Percentiles rank a stretch among this genome's conserved stretches.
phyloP scores from a whole-genome alignment of 208 protist genomes.

The Crithidia brevicula region DNA sequence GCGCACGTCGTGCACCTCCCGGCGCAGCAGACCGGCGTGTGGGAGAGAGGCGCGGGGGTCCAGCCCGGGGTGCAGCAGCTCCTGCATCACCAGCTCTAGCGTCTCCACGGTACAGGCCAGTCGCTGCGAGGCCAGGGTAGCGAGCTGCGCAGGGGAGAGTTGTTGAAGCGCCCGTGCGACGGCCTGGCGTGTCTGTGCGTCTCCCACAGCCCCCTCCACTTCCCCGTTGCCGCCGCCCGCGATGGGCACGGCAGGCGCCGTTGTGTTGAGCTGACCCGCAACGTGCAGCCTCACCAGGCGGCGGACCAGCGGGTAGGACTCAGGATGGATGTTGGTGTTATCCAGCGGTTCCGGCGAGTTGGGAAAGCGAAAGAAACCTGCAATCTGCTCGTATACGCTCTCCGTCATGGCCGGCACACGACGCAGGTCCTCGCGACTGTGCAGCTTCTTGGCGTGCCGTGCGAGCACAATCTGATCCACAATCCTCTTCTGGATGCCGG shows the following conservation, averaged over 20 bases:
- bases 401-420: constrained; percentile 81
- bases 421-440: constrained; percentile 78
- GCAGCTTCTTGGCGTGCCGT: constrained; percentile 52
- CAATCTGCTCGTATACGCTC: constrained; percentile 71
- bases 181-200: constrained; percentile 18
- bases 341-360: constrained; percentile 86
- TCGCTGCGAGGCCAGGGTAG: constrained; percentile 22
- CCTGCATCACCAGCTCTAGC: constrained; percentile 56
- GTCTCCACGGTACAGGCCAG: constrained; percentile 67
- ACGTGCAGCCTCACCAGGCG: constrained; percentile 46
- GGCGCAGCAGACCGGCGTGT: constrained; percentile 75
- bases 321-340: constrained; percentile 84
- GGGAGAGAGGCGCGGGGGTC: constrained; percentile 76
- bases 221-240: background rate
- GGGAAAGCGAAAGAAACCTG: constrained; percentile 90
- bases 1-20: constrained; percentile 35
- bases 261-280: constrained; percentile 13
- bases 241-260: background rate
- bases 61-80: constrained; percentile 66
- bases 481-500: constrained; percentile 64
- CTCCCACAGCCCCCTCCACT: background rate
- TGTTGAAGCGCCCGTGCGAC: constrained; percentile 18
- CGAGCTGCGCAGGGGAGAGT: constrained; percentile 21
- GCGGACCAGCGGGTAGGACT: constrained; percentile 71
- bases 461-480: constrained; percentile 85